A percentile compares a stretch with the other conserved stretches of the same genome.
Conservation (phyloP, 148 eudicot genomes). For the Camellia granthamiana region DNA sequence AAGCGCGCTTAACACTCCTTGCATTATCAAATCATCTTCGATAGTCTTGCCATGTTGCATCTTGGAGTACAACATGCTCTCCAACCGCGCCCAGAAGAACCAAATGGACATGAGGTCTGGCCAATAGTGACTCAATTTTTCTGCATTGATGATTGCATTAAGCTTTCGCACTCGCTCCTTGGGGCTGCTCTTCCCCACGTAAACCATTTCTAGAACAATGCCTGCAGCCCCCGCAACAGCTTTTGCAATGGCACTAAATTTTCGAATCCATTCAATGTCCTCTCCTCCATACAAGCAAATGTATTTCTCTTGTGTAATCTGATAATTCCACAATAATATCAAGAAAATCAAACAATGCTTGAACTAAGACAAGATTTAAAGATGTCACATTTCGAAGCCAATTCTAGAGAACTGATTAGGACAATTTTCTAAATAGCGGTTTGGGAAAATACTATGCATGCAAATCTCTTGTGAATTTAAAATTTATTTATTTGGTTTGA, state of each 20-base stretch:
- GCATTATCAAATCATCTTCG: conserved; percentile 47
- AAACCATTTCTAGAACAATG: conserved; percentile 59
- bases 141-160: conserved; percentile 23
- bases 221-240: conserved; percentile 32
- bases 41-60: conserved; percentile 50
- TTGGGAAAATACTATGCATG: too few relatives aligned
- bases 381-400: too few relatives aligned
- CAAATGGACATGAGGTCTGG: conserved; percentile 43
- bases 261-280: conserved; percentile 61
- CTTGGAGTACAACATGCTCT: conserved; percentile 85
- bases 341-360: too few relatives aligned
- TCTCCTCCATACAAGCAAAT: conserved; percentile 89
- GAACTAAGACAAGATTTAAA: too few relatives aligned
- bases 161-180: conserved; percentile 47
- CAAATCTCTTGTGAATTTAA: too few relatives aligned
- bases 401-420: too few relatives aligned
- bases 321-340: conserved; percentile 2
- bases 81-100: conserved; percentile 87
- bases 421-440: too few relatives aligned
- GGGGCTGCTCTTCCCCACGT: conserved; percentile 69
- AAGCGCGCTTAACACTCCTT: conserved; percentile 40
- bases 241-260: conserved; percentile 43
- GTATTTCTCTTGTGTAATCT: conserved; percentile 51
- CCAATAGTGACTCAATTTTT: conserved; percentile 47
- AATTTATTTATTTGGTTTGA: too few relatives aligned